Evolutionary conservation across 2,329 filamentous ascomycete species (phyloP).

Genomic region (Talaromyces amestolkiae): DNA sequence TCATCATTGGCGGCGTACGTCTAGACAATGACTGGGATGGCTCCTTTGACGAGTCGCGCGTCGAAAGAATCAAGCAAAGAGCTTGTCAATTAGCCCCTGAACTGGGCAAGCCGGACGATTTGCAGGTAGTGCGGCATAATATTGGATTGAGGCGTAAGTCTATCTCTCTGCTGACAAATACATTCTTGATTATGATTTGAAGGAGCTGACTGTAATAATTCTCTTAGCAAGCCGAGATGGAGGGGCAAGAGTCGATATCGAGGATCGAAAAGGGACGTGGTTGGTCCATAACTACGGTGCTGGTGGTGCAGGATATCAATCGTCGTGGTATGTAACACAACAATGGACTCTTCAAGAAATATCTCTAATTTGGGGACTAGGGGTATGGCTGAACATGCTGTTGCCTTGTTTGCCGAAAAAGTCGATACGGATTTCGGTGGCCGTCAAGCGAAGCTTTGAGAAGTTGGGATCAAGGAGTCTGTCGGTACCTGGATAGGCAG

Average conservation of each 20-base stretch:
- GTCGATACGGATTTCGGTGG: background rate
- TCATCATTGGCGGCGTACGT: conserved; percentile 18
- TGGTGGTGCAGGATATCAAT: conserved; percentile 19
- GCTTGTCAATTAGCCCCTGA: conserved; percentile 15
- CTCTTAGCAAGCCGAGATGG: conserved; percentile 12
- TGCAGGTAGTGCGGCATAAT: conserved; percentile 17
- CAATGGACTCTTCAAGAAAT: background rate
- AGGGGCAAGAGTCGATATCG: conserved; percentile 18
- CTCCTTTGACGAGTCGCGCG: conserved; percentile 10
- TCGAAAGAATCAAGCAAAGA: conserved; percentile 13
- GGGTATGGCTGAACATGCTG: conserved; percentile 19
- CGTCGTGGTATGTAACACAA: conserved; percentile 17
- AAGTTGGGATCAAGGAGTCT: background rate
- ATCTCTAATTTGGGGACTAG: conserved; percentile 8
- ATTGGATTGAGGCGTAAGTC: conserved; percentile 17
- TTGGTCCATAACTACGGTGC: conserved; percentile 18
- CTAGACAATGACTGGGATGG: conserved; percentile 14
- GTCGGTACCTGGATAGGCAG: background rate
- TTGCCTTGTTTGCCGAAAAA: conserved; percentile 12
- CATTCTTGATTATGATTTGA: background rate
- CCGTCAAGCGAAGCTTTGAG: conserved; percentile 10
- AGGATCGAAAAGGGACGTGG: conserved; percentile 9
- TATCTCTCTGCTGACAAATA: background rate
- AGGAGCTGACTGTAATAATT: background rate
- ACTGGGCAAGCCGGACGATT: conserved; percentile 13